phyloP scores from a whole-genome alignment of 352 stramenopile species.

The Pythium aristosporum region DNA sequence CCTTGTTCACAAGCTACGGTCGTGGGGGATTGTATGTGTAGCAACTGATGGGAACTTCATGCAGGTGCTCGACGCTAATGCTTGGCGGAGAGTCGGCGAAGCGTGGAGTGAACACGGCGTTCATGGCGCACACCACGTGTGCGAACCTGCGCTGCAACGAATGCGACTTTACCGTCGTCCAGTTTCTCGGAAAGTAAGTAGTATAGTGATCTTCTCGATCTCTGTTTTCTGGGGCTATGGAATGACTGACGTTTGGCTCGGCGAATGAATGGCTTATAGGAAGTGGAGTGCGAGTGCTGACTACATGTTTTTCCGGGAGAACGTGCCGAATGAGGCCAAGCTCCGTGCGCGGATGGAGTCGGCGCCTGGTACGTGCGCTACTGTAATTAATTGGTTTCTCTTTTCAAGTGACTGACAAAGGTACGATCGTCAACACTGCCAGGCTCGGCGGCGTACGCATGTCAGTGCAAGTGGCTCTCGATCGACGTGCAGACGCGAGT shows the following conservation, averaged over 20 bases:
- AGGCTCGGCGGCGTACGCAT: conserved; percentile 70
- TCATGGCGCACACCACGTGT: conserved; percentile 58
- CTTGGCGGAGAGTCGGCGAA: conserved; percentile 56
- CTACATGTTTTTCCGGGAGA: conserved; percentile 88
- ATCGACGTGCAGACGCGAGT: conserved; percentile 49
- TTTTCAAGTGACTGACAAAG: neutral
- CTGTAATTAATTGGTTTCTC: too few species aligned
- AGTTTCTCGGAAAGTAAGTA: conserved; percentile 69
- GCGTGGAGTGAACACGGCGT: conserved; percentile 56
- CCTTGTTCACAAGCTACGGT: neutral
- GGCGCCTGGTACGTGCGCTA: conserved; percentile 33
- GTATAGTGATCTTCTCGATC: neutral
- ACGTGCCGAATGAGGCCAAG: conserved; percentile 69
- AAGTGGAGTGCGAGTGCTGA: conserved; percentile 70
- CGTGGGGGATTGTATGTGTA: neutral
- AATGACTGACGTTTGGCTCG: too few species aligned
- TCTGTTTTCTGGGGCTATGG: too few species aligned
- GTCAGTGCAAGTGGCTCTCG: conserved; percentile 80
- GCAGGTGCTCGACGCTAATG: conserved; percentile 55
- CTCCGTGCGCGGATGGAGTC: conserved; percentile 64
- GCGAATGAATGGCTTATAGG: conserved; percentile 22
- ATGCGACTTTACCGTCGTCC: conserved; percentile 78
- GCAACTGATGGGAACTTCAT: neutral
- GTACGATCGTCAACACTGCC: neutral
- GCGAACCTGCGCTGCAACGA: conserved; percentile 80